Evolutionary conservation across 495 filamentous ascomycete genomes (phyloP).

Genomic region (Penicillium malachiteum): DNA sequence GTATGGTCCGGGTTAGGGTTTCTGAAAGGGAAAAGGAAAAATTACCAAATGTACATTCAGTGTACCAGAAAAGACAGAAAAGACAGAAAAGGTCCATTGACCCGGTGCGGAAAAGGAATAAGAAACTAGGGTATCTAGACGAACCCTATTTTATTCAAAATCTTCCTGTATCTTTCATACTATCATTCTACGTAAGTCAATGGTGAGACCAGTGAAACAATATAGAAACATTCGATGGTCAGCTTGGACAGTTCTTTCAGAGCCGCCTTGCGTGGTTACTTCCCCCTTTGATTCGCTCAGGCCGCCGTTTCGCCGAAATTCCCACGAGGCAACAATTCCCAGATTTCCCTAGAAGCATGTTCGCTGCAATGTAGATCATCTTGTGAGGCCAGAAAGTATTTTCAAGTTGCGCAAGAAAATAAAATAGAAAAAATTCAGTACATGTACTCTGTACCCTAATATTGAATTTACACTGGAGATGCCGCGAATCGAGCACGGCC

Average conservation of each 20-base stretch:
- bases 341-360: conserved; percentile 1
- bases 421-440: neutral
- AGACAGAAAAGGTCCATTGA: neutral
- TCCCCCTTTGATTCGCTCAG: conserved; percentile 2
- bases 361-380: conserved; percentile 6
- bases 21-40: neutral
- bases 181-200: neutral
- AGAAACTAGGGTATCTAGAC: neutral
- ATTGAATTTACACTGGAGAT: no score
- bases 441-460: no score
- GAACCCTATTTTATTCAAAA: neutral
- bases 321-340: conserved; percentile 11
- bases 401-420: neutral
- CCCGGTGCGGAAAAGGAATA: neutral
- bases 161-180: no score
- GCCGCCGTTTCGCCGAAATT: conserved; percentile 5
- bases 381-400: neutral
- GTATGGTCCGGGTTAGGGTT: conserved; percentile 11
- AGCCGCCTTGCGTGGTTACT: conserved; percentile 10
- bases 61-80: no score
- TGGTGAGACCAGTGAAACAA: neutral
- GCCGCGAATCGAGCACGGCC: conserved; percentile 16
- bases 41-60: no score
- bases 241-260: neutral
- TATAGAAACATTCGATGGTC: neutral